A percentile compares a stretch with the other conserved stretches of the same genome.
phyloP scores from a whole-genome alignment of 2,329 filamentous ascomycete genomes.

The Verruconis gallopava region DNA sequence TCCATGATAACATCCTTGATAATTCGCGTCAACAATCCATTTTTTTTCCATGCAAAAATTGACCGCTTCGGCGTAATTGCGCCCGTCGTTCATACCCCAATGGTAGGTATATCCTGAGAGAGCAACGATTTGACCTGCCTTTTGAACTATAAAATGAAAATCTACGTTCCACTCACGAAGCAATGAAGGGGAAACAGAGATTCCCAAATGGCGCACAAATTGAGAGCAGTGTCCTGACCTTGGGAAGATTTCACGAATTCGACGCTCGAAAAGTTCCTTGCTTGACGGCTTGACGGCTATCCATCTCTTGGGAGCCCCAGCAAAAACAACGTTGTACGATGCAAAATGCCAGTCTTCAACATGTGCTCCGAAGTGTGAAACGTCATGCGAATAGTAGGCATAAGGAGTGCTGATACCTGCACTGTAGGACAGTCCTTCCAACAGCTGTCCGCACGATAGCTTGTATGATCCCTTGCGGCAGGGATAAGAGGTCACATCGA shows the following conservation, averaged over 20 bases:
- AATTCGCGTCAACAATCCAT: neutral
- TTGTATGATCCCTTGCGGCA: neutral
- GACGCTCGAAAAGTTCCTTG: neutral
- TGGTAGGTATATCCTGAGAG: neutral
- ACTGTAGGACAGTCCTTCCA: neutral
- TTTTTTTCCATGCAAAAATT: neutral
- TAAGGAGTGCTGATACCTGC: neutral
- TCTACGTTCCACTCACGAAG: neutral
- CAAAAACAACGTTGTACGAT: neutral
- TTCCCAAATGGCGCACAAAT: neutral
- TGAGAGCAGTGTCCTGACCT: neutral
- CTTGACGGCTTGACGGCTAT: neutral
- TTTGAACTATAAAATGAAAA: neutral
- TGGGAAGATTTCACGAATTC: neutral
- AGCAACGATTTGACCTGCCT: neutral
- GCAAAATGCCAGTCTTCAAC: neutral
- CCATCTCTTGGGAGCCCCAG: neutral
- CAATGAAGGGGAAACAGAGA: neutral
- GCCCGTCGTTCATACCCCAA: neutral
- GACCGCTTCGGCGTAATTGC: neutral
- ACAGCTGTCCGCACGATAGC: neutral
- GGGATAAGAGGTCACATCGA: neutral
- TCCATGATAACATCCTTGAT: neutral
- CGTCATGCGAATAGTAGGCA: neutral
- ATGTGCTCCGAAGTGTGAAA: neutral